Evolutionary conservation across 805 yeast species (phyloP), one percentile per base, ranked within the genome.

Genomic region (Pichia exigua): DNA sequence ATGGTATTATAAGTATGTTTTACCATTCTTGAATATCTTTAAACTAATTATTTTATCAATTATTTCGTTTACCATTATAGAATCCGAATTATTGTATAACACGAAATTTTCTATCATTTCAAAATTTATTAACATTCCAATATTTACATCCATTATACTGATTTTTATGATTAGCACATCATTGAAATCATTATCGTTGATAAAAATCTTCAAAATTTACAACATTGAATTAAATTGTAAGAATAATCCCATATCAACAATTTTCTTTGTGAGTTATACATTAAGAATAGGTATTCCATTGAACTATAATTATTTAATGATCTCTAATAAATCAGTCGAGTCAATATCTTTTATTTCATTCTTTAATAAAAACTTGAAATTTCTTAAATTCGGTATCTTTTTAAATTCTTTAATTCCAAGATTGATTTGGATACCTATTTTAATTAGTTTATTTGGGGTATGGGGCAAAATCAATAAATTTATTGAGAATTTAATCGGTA

Each of bases 251-350:
- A 85, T 87, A 0, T 81, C 88, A 17, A 76, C 85, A 22, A 74
- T 87, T 35, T 88, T 87, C 63, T 88, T 86, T 64, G 81, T 90
- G 21, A 84, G 86, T 60, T 87, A 88, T 60, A 82, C 87, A 20
- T 85, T 91, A 48, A 80, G 96, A 56, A 71, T 88, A 63, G 86
- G 95, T 0, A 82, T 88, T 13, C 96, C 96, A 12, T 71, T 88
- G 55, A 81, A 87, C 26, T 88, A 85, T 68, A 88, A 88, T 66
- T 88, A 85, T 62, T 65, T 87, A 51, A 85, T 86, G 47, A 70
- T 88, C 49, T 75, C 84, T 52, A 74, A 80, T 46, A 28, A 27
- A 17, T 46, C 62, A 1, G 20, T 35, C n/a, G 48, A 58, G 7
- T 55, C 61, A 32, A 57, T 66, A 12, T 52, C 58, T 32, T 59